Evolutionary conservation across 352 stramenopile genomes (phyloP), one percentile per base, ranked within the genome.

Genomic region (Globisporangium okanoganense): DNA sequence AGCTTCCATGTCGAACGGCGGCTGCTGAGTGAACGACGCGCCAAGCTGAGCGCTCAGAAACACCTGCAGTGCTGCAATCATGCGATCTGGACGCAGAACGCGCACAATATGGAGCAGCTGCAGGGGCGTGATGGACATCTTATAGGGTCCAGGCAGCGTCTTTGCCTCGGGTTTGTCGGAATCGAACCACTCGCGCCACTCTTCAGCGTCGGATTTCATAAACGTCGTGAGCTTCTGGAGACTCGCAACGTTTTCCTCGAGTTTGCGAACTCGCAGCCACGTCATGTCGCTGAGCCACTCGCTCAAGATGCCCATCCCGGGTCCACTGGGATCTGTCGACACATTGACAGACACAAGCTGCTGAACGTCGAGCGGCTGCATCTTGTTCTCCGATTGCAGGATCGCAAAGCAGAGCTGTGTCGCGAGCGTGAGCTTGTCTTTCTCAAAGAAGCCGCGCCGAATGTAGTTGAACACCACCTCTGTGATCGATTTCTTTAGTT

Each of bases 131-230:
- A 64, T 24, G 0, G 64, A 60, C 0, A 64, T 66, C 44, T 82
- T 80, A 50, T 87, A 93, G 29, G 96, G 83, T 16, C 95, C 95
- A 24, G 96, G 96, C n/a, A 98, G 76, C 24, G 90, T 74, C 20
- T 79, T 78, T 18, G 72, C 64, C 73, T 99, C 97, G 0, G 94
- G 93, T 22, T 92, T 90, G 50, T 97, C 92, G 9, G 85, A 66
- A 38, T 98, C 90, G 67, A 93, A 98, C 93, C 94, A 99, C 56
- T 90, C 78, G 49, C 81, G 79, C 96, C 96, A 99, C 53, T 99
- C 96, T 52, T 99, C 97, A 10, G 85, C 88, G 59, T 99, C 96
- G 2, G 80, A 88, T 40, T 97, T 94, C 87, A 99, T 98, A 36
- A 82, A 87, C 43, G 97, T 94, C 4, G 92, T 93, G 27, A 99